phyloP scores from a whole-genome alignment of 768 basidiomycete genomes.

The Trametopsis cervina region DNA sequence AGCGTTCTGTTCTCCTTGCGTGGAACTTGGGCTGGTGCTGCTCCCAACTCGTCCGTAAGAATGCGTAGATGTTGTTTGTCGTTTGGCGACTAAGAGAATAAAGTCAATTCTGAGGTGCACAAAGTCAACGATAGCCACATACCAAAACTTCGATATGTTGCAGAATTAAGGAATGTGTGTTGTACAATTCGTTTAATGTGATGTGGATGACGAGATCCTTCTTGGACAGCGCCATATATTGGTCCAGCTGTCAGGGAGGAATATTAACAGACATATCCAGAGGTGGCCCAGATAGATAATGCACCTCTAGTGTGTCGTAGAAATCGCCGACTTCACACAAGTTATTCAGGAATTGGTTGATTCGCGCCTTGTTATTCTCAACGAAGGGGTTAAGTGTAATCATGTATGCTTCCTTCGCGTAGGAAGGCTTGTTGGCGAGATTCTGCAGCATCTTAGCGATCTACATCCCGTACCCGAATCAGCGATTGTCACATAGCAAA shows the following conservation, averaged over 20 bases:
- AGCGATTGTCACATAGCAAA: neutral
- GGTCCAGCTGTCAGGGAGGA: slow-evolving; percentile 75
- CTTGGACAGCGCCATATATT: slow-evolving; percentile 99
- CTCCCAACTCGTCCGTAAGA: slow-evolving; percentile 90
- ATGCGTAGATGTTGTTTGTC: slow-evolving; percentile 98
- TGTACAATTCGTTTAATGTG: slow-evolving; percentile 97
- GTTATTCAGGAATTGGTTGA: slow-evolving; percentile 94
- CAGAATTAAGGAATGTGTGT: slow-evolving; percentile 91
- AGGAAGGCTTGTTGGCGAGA: slow-evolving; percentile 96
- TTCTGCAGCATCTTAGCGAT: slow-evolving; percentile 99
- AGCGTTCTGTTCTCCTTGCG: slow-evolving; percentile 96
- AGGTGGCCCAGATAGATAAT: slow-evolving; percentile 11
- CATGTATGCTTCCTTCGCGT: slow-evolving; percentile 98
- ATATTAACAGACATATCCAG: neutral
- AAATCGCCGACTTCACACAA: slow-evolving; percentile 99
- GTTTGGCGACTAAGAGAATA: slow-evolving; percentile 72
- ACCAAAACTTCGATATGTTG: slow-evolving; percentile 96
- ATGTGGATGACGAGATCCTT: slow-evolving; percentile 98
- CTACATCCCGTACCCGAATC: slow-evolving; percentile 31
- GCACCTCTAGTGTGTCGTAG: slow-evolving; percentile 94
- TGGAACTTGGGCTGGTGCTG: slow-evolving; percentile 91
- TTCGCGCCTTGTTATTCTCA: slow-evolving; percentile 96
- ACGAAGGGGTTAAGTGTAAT: slow-evolving; percentile 97
- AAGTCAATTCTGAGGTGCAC: neutral
- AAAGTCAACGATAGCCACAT: slow-evolving; percentile 23